Evolutionary conservation across 208 protist species (phyloP), one percentile per base, ranked within the genome.

Genomic region (Paratrypanosoma confusum): DNA sequence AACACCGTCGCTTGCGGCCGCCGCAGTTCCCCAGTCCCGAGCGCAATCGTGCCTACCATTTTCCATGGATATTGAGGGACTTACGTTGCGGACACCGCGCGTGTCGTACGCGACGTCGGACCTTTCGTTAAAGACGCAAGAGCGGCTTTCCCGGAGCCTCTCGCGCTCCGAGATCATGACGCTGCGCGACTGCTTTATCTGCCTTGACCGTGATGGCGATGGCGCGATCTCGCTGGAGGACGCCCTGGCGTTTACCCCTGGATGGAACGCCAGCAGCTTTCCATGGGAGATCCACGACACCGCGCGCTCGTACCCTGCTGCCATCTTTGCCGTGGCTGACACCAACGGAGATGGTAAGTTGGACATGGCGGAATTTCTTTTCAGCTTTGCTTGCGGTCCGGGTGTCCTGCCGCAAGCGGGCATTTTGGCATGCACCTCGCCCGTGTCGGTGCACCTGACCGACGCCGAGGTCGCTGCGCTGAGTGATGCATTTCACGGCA

Each of bases 181-280:
- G n/a, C 18, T 58, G 5, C 51, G 51, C 2, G 51, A 58, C 22
- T 41, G 36, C 29, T 58, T 58, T 21, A 39, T 58, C 23, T 24
- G 18, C 7, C 27, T 57, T 10, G 50, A 57, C 33, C 24, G 18
- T 10, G 43, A 58, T 16, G 42, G 51, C 3, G 51, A 58, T 10
- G 51, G 43, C 4, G 5, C 50, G 11, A 17, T 58, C 27, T 20
- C 25, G 18, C n/a, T 36, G 24, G n/a, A 40, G 13, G 51, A 51
- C 13, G 24, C 39, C 29, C 11, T 21, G 10, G 24, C 13, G 20
- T 41, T 49, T 24, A n/a, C n/a, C n/a, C n/a, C n/a, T n/a, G n/a
- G n/a, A n/a, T n/a, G n/a, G n/a, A 16, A 8, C 13, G n/a, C 8
- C 8, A 6, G 20, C 36, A n/a, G 13, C 36, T 40, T n/a, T 21